Conservation (phyloP, 805 yeast species). For the Saccharomyces mikatae region DNA sequence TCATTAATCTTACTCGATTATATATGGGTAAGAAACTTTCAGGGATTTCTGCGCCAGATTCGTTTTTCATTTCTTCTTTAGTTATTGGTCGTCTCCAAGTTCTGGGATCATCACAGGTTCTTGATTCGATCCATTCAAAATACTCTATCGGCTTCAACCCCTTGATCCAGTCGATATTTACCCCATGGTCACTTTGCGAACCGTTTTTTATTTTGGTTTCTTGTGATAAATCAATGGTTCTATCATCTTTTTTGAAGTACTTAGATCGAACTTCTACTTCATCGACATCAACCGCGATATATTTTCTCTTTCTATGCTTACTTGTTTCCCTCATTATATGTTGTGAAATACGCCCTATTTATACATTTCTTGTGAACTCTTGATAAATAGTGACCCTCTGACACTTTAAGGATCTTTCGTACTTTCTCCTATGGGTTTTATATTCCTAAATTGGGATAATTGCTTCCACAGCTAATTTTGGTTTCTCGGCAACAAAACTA, state of each 20-base stretch:
- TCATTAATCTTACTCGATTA: conserved; percentile 55
- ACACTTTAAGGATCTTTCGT: neutral
- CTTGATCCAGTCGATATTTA: conserved; percentile 24
- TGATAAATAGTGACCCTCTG: neutral
- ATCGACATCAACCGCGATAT: conserved; percentile 2
- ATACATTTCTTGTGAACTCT: neutral
- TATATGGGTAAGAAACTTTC: conserved; percentile 49
- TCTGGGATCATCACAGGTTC: conserved; percentile 21
- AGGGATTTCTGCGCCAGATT: conserved; percentile 25
- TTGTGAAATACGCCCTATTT: neutral
- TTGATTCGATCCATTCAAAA: conserved; percentile 20
- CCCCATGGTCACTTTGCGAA: neutral
- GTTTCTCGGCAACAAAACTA: neutral
- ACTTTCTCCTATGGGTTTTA: neutral
- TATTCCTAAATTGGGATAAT: neutral
- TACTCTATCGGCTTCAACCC: conserved; percentile 21
- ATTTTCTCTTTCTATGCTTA: neutral
- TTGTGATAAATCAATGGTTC: neutral
- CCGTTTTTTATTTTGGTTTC: neutral
- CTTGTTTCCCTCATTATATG: neutral
- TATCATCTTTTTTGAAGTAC: conserved; percentile 13
- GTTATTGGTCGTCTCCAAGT: conserved; percentile 14
- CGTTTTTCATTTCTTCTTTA: conserved; percentile 1
- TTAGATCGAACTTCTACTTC: conserved; percentile 7
- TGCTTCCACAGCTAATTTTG: neutral